Evolutionary conservation across 257 asterid genomes (phyloP).

Genomic region (Solanum pimpinellifolium): DNA sequence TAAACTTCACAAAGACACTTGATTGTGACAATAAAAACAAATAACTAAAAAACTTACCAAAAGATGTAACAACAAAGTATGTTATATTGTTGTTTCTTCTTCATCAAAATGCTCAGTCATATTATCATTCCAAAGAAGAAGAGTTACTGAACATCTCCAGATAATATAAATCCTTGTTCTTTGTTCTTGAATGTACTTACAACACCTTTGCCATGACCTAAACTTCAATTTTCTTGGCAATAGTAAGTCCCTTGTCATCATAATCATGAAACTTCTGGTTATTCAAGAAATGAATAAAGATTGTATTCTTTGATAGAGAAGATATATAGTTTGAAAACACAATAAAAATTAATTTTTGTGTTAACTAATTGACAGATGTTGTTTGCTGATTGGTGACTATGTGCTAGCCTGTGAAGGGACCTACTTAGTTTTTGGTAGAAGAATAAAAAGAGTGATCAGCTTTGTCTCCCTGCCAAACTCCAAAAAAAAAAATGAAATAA

Average conservation of each 20-base stretch:
- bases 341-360: background rate
- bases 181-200: conserved; percentile 62
- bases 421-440: conserved; percentile 29
- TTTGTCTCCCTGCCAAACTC: conserved; percentile 35
- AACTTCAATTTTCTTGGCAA: conserved; percentile 16
- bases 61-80: background rate
- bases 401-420: conserved; percentile 39
- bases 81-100: background rate
- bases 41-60: background rate
- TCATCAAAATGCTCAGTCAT: background rate
- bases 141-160: conserved; percentile 68
- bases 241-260: conserved; percentile 36
- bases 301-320: background rate
- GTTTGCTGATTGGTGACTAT: conserved; percentile 29
- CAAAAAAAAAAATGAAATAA: background rate
- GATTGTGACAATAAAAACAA: background rate
- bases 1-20: background rate
- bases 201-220: conserved; percentile 40
- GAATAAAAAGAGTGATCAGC: conserved; percentile 17
- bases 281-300: background rate
- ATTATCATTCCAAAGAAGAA: conserved; percentile 43
- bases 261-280: background rate
- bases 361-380: background rate
- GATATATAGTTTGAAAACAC: background rate
- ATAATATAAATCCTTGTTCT: conserved; percentile 68